Evolutionary conservation across 2,329 filamentous ascomycete genomes (phyloP).

Genomic region (Aspergillus fischeri): DNA sequence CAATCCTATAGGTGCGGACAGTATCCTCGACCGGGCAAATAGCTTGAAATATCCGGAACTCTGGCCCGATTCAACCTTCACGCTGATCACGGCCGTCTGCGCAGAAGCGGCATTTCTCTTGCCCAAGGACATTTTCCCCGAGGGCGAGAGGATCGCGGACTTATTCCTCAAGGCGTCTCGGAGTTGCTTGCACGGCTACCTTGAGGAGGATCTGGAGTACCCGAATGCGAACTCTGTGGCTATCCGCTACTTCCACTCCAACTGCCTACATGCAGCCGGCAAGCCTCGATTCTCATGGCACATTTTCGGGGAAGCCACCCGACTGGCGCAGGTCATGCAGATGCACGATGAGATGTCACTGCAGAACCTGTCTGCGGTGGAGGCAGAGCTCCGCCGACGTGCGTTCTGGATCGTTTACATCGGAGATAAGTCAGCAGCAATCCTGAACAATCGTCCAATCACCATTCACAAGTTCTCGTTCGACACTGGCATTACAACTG

Average conservation of each 20-base stretch:
- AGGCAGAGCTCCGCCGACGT: slow-evolving; percentile 29
- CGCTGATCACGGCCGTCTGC: slow-evolving; percentile 44
- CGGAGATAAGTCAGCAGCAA: slow-evolving; percentile 21
- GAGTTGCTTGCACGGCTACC: slow-evolving; percentile 35
- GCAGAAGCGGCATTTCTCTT: slow-evolving; percentile 41
- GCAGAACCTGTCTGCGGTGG: slow-evolving; percentile 32
- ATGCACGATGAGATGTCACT: slow-evolving; percentile 40
- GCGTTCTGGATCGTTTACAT: slow-evolving; percentile 22
- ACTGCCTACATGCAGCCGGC: slow-evolving; percentile 43
- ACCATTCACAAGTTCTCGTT: slow-evolving; percentile 45
- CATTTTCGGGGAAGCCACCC: slow-evolving; percentile 43
- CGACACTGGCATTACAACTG: slow-evolving; percentile 38
- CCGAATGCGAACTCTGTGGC: slow-evolving; percentile 43
- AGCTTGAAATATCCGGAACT: slow-evolving; percentile 19
- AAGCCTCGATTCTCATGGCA: slow-evolving; percentile 45
- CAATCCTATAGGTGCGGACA: background rate
- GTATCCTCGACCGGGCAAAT: slow-evolving; percentile 5
- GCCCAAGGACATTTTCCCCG: slow-evolving; percentile 38
- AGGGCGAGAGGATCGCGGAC: slow-evolving; percentile 36
- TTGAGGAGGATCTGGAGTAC: slow-evolving; percentile 41
- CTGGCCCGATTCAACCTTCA: slow-evolving; percentile 39
- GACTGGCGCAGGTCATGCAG: slow-evolving; percentile 43
- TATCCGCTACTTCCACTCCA: slow-evolving; percentile 46
- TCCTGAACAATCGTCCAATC: slow-evolving; percentile 39
- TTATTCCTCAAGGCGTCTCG: slow-evolving; percentile 41